Evolutionary conservation across 2,329 filamentous ascomycete species (phyloP), one percentile per base, ranked within the genome.

Genomic region (Elsinoe necatrix): DNA sequence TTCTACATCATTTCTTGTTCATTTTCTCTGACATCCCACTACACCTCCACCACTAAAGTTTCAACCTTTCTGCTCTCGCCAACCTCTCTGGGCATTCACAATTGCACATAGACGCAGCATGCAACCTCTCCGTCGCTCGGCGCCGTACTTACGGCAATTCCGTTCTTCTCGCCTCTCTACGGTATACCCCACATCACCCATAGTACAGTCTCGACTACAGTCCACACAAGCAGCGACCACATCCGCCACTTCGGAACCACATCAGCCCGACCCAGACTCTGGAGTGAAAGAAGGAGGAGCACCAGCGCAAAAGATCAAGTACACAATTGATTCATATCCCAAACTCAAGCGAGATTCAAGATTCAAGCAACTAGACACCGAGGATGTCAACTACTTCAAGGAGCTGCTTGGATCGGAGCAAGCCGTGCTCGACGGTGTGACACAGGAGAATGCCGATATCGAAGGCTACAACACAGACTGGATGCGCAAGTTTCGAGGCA

Each of bases 401-500:
- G 76, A 82, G 18, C 73, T 96, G n/a, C 79, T 98, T 31, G 88
- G 89, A 56, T 80, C 81, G 50, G 82, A 85, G 34, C 87, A 86
- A 34, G 90, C 89, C 1, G 78, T 96, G 54, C 82, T 97, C 60
- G 91, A 96, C 68, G 89, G 89, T 52, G 80, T 95, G 56, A 88
- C 83, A 2, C 72, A 82, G 63, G 83, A 91, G 71, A 83, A 83
- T 12, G 75, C 78, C 1, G 93, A 97, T 68, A 79, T 97, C 62
- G 89, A 93, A 69, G 81, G 87, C 6, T 98, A 90, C 79, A 98
- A 98, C 73, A 83, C 85, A 68, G 93, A 98, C 74, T 98, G 95
- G 93, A 96, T 98, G 91, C 85, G 88, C 72, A 98, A 98, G 75
- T 98, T 95, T 76, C 85, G 88, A 60, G 95, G 93, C 27, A 90